Conservation (phyloP, 345 rosid species). For the Abelmoschus esculentus region DNA sequence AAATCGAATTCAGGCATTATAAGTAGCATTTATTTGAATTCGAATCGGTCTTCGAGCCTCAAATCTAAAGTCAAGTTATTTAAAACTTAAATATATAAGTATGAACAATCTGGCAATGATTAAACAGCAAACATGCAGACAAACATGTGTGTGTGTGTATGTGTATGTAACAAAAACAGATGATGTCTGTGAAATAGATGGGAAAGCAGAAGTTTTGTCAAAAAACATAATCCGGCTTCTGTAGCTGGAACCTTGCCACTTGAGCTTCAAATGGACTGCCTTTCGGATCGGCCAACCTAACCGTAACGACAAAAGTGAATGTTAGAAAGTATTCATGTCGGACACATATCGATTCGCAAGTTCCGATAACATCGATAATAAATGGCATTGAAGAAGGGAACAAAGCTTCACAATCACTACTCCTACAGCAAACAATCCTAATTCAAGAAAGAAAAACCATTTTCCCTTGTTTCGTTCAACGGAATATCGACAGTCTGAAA, state of each 20-base stretch:
- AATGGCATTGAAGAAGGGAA: not conserved
- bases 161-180: not conserved
- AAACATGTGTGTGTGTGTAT: too few relatives aligned
- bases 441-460: not conserved
- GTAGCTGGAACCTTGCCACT: conserved; percentile 51
- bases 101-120: not conserved
- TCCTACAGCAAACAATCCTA: not conserved
- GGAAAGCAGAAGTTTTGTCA: conserved; percentile 16
- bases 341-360: not conserved
- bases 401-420: not conserved
- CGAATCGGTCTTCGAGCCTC: too few relatives aligned
- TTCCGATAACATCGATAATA: not conserved
- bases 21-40: too few relatives aligned
- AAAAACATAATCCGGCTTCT: conserved; percentile 62
- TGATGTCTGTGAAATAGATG: not conserved
- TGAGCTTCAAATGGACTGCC: conserved; percentile 56
- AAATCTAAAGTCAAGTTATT: too few relatives aligned
- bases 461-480: not conserved
- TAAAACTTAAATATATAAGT: too few relatives aligned
- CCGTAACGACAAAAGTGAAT: not conserved
- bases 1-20: too few relatives aligned
- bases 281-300: conserved; percentile 46
- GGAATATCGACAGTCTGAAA: not conserved
- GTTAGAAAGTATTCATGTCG: not conserved
- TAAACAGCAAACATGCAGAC: not conserved